Percentiles rank a stretch among this genome's conserved stretches.
Conservation (phyloP, 164 flowering plant genomes). For the Berberis vulgaris region DNA sequence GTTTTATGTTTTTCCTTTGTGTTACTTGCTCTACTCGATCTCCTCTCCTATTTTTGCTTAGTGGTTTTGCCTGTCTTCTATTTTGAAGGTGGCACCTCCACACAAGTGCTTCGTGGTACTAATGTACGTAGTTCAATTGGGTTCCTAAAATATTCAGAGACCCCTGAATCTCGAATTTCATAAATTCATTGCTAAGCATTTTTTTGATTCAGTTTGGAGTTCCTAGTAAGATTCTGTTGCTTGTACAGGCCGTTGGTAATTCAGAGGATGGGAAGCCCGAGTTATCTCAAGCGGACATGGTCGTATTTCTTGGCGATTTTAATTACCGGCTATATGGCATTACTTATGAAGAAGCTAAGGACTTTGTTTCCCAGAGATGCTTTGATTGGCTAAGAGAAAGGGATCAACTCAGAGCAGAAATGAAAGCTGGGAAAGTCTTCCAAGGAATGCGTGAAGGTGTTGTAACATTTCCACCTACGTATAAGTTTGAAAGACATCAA, state of each 20-base stretch:
- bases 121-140: conserved; percentile 39
- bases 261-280: conserved; percentile 65
- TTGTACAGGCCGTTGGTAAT: conserved; percentile 31
- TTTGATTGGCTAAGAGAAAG: conserved; percentile 98
- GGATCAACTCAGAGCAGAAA: conserved; percentile 94
- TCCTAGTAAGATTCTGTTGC: conserved; percentile 6
- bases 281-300: conserved; percentile 88
- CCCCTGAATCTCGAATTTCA: not conserved
- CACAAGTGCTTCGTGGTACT: conserved; percentile 39
- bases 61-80: conserved; percentile 43
- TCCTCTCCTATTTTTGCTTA: conserved; percentile 48
- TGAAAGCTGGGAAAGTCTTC: conserved; percentile 91
- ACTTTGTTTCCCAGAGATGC: conserved; percentile 93
- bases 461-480: conserved; percentile 92
- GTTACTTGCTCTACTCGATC: conserved; percentile 29
- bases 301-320: conserved; percentile 86
- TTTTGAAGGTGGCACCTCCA: conserved; percentile 69
- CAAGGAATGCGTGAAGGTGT: conserved; percentile 96
- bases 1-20: conserved; percentile 29
- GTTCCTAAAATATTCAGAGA: not conserved
- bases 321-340: conserved; percentile 90
- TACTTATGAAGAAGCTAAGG: conserved; percentile 96
- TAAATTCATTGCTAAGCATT: not conserved
- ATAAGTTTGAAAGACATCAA: conserved; percentile 80
- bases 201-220: not conserved